Evolutionary conservation across 1,284 basidiomycete genomes (phyloP), one percentile per base, ranked within the genome.

Genomic region (Cutaneotrichosporon curvatum): DNA sequence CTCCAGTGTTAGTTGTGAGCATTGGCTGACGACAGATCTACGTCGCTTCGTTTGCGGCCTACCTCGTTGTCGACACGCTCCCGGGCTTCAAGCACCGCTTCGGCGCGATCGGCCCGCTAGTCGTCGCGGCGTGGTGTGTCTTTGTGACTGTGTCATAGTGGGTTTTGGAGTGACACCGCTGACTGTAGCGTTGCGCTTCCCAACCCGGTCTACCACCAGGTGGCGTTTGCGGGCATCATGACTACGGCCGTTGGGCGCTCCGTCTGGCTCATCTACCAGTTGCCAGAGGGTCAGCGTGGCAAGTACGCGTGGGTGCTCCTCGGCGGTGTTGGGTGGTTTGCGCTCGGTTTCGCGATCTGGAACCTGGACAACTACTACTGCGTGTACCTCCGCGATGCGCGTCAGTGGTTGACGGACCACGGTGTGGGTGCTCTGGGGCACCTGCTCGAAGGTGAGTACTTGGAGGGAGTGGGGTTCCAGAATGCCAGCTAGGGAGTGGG

Each of bases 351-450:
- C 48, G 60, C 54, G 2, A 68, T 77, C 35, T 78, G 76, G 76
- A 78, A 78, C 61, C 45, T 76, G 11, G 77, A 78, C 59, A 78
- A 78, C 59, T 61, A 76, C 48, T 76, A 72, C 41, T 78, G 75
- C 56, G 53, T 54, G 20, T 39, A 57, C 15, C 54, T 73, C 39
- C 61, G 64, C 6, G 30, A 21, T 14, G 36, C 48, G 10, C 47
- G 54, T 23, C 40, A 38, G 19, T 50, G 30, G 16, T 53, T 59
- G 18, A 43, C 61, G 23, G 53, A 50, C 9, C 14, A 42, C 11
- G 50, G 50, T 8, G 30, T 68, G 15, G 61, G 60, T 14, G 51
- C 48, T 15, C 54, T 59, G 28, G 70, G 65, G 6, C 56, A 66
- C 46, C 42, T 69, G 8, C 50, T 68, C 1, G 62, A 72, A 52